Evolutionary conservation across 495 filamentous ascomycete genomes (phyloP).

Genomic region (Trichoderma gamsii): DNA sequence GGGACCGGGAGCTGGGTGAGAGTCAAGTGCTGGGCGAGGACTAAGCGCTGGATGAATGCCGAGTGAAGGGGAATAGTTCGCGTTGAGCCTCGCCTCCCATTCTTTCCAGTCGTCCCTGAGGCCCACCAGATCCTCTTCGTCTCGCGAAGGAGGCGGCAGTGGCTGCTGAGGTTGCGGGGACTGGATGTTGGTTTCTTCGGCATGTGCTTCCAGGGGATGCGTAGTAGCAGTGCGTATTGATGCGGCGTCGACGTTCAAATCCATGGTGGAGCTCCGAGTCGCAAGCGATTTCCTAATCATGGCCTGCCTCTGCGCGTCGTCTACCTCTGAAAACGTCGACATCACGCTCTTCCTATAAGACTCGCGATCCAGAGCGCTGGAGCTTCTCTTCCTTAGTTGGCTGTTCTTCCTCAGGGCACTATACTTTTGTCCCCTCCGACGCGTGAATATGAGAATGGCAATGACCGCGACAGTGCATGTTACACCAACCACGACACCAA

Average conservation of each 20-base stretch:
- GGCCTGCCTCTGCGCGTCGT: slow-evolving; percentile 34
- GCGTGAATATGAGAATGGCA: slow-evolving; percentile 1
- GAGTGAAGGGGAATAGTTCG: slow-evolving; percentile 24
- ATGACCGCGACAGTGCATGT: not conserved
- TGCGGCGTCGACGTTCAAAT: not conserved
- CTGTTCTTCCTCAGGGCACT: not conserved
- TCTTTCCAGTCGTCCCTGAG: slow-evolving; percentile 27
- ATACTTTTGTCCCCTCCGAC: slow-evolving; percentile 6
- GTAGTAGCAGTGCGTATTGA: not conserved
- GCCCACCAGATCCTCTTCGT: slow-evolving; percentile 6
- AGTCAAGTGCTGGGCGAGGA: not conserved
- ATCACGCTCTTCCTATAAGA: slow-evolving; percentile 8
- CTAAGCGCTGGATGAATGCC: not conserved
- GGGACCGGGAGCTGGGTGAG: not conserved
- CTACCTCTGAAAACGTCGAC: slow-evolving; percentile 20
- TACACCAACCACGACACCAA: not conserved
- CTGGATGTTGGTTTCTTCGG: slow-evolving; percentile 5
- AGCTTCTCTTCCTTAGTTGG: not conserved
- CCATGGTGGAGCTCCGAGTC: slow-evolving; percentile 28
- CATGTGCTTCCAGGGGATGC: not conserved
- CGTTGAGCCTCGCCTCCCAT: slow-evolving; percentile 27
- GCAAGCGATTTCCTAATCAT: slow-evolving; percentile 47
- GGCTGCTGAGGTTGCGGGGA: slow-evolving; percentile 1
- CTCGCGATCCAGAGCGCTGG: not conserved
- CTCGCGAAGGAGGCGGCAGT: slow-evolving; percentile 17